Conservation (phyloP, 2,329 filamentous ascomycete species). For the Aureobasidium leucospermi region DNA sequence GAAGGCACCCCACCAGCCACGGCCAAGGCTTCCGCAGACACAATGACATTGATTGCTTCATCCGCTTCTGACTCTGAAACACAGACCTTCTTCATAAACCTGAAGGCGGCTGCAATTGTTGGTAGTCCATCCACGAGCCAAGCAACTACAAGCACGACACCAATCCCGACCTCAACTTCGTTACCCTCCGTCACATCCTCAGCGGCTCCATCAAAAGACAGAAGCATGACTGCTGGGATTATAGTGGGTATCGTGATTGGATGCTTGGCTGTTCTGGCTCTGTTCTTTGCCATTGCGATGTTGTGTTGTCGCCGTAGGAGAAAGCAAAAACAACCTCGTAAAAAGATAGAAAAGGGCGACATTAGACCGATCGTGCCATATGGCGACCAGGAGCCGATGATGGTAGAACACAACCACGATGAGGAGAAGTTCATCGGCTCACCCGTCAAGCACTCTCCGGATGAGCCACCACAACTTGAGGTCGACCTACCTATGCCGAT, state of each 20-base stretch:
- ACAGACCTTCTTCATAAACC: constrained; percentile 37
- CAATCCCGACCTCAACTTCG: constrained; percentile 15
- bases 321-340: constrained; percentile 16
- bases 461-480: constrained; percentile 34
- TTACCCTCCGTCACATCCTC: constrained; percentile 13
- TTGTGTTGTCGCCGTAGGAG: constrained; percentile 23
- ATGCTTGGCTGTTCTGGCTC: constrained; percentile 22
- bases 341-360: constrained; percentile 24
- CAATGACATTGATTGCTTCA: constrained; percentile 32
- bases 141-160: neutral
- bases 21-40: constrained; percentile 31
- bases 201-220: neutral
- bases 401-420: neutral
- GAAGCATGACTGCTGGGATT: constrained; percentile 13
- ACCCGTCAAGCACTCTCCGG: constrained; percentile 17
- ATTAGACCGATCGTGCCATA: constrained; percentile 33
- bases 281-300: constrained; percentile 21
- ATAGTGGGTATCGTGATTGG: constrained; percentile 30
- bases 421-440: constrained; percentile 5
- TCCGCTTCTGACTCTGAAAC: constrained; percentile 26
- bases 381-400: neutral
- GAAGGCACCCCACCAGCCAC: constrained; percentile 42
- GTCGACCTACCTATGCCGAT: constrained; percentile 26
- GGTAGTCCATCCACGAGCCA: constrained; percentile 2
- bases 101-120: constrained; percentile 18